Base-by-base conservation (phyloP, 768 basidiomycete genomes). In the Neoboletus magnificus region DNA sequence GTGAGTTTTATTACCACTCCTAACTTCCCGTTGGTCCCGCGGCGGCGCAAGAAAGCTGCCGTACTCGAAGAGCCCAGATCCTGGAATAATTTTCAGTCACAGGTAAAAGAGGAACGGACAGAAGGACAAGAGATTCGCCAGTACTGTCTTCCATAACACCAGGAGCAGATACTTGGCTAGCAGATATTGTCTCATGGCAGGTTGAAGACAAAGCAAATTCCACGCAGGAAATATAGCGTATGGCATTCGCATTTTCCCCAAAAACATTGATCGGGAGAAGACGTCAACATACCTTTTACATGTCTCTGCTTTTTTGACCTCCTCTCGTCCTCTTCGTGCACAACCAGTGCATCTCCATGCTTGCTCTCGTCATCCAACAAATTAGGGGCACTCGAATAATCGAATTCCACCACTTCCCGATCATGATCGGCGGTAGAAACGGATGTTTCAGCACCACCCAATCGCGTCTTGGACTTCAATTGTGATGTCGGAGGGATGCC, bases 381-480 rank as follows among this genome's bases (percentile, higher is more conserved):
- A 67, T 93, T 92, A 5, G 88, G 82, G 23, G 80, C 83, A 15
- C 74, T 72, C 7, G 79, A 71, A 68, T 89, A 93, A 71, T 91
- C 87, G 63, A 91, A 93, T 37, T 76, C 76, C 41, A 78, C 79
- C 43, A 54, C 49, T 49, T 71, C 71, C 39, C 63, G 66, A 52
- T 59, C 54, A 46, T 61, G 46, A 58, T 62, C 59, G 36, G 29
- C 36, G 8, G 18, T 42, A 23, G 45, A 46, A 49, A 48, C n/a
- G 29, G 50, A 45, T 11, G 48, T 23, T 39, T 55, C 64, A 41
- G 40, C 45, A 20, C 50, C 47, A 27, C 41, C 30, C 16, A 35
- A 47, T 39, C 40, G 53, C 13, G 57, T 18, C 35, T 35, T 44
- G n/a, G 50, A 45, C 20, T 54, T 59, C 15, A 33, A 42, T 45